A percentile compares a stretch with the other conserved stretches of the same genome.
Conservation (phyloP, 2,329 filamentous ascomycete genomes). For the Dothistroma pini region DNA sequence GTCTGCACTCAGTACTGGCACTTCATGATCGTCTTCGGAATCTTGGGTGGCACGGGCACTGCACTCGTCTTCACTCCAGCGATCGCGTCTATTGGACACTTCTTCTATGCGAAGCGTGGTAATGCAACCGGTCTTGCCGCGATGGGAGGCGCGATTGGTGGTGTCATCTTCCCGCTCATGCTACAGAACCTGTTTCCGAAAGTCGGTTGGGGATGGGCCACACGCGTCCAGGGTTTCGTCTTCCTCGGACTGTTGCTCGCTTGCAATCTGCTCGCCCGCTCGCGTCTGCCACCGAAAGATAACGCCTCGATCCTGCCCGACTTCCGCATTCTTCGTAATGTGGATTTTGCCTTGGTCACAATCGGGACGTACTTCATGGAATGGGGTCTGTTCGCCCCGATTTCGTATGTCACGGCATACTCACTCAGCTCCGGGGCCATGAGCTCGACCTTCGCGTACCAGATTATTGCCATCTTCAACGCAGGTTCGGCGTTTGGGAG, state of each 20-base stretch:
- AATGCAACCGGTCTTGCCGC: constrained; percentile 76
- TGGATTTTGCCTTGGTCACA: constrained; percentile 40
- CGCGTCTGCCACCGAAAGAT: constrained; percentile 40
- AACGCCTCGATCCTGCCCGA: constrained; percentile 41
- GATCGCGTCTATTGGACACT: constrained; percentile 74
- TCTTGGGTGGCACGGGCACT: constrained; percentile 67
- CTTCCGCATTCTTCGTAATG: constrained; percentile 40
- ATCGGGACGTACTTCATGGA: constrained; percentile 46
- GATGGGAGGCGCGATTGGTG: constrained; percentile 55
- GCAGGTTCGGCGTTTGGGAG: constrained; percentile 76
- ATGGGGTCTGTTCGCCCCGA: constrained; percentile 57
- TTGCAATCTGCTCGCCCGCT: constrained; percentile 39
- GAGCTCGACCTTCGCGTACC: constrained; percentile 63
- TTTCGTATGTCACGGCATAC: constrained; percentile 76
- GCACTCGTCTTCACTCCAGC: constrained; percentile 80
- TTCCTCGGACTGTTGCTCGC: constrained; percentile 39
- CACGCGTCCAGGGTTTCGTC: constrained; percentile 43
- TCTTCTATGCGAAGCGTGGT: constrained; percentile 70
- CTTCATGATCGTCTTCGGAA: constrained; percentile 60
- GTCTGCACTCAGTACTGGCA: constrained; percentile 49
- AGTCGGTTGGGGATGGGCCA: constrained; percentile 46
- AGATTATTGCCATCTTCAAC: constrained; percentile 79
- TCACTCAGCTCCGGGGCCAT: constrained; percentile 61
- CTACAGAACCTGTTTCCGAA: constrained; percentile 38
- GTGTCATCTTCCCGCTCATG: constrained; percentile 45